phyloP scores from a whole-genome alignment of 179 eudicot species.

The Carnegiea gigantea region DNA sequence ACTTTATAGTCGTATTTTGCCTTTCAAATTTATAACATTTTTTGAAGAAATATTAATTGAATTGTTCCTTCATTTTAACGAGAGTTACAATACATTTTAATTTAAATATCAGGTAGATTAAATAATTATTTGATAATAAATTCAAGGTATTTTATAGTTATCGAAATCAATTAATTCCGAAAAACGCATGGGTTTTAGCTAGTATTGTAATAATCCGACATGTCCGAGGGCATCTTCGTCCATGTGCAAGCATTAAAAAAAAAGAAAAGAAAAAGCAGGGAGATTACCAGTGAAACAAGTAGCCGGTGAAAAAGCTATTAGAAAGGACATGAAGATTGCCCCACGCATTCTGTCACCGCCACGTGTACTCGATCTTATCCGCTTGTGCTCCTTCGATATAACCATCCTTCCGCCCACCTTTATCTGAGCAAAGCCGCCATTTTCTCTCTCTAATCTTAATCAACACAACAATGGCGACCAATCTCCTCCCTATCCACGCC shows the following conservation, averaged over 20 bases:
- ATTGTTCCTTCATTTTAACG: no score
- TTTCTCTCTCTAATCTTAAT: background rate
- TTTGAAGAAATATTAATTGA: no score
- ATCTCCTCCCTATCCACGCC: slow-evolving; percentile 24
- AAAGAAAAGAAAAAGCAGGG: background rate
- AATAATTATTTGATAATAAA: no score
- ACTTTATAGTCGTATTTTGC: no score
- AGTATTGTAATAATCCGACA: no score
- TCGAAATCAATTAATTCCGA: no score
- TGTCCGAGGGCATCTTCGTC: background rate
- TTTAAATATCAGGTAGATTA: no score
- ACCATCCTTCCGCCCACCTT: background rate
- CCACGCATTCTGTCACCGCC: background rate
- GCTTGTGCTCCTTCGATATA: background rate
- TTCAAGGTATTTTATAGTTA: no score
- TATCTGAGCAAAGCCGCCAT: background rate
- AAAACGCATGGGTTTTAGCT: no score
- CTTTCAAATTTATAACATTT: no score
- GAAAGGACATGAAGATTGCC: background rate
- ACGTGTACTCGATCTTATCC: slow-evolving; percentile 20
- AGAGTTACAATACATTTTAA: no score
- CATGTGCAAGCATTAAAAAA: background rate
- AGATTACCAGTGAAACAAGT: background rate
- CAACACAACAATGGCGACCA: slow-evolving; percentile 26
- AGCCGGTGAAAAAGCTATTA: slow-evolving; percentile 9